A percentile compares a stretch with the other conserved stretches of the same genome.
Evolutionary conservation across 106 monocot species (phyloP).

Genomic region (Dendrobium officinale): DNA sequence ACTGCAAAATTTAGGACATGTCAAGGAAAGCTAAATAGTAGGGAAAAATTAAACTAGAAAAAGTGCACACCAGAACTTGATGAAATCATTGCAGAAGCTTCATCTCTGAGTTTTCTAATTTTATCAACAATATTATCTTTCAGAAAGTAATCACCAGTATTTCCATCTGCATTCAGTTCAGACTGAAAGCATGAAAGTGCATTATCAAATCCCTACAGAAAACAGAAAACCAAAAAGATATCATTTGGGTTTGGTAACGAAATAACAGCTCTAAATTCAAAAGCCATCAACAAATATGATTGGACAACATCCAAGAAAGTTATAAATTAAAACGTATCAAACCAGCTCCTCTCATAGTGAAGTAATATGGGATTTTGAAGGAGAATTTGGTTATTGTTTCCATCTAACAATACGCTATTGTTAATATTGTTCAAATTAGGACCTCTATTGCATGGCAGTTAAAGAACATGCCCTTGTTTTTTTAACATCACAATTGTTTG

Average conservation of each 20-base stretch:
- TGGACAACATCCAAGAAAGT: background rate
- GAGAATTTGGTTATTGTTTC: background rate
- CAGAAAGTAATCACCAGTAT: background rate
- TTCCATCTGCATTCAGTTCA: conserved; percentile 7
- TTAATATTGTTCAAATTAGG: background rate
- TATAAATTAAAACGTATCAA: background rate
- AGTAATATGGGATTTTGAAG: background rate
- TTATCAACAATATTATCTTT: conserved; percentile 13
- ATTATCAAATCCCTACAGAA: conserved; percentile 51
- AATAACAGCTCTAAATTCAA: background rate
- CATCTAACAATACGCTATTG: background rate
- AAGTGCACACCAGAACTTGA: conserved; percentile 42
- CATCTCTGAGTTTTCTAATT: conserved; percentile 28
- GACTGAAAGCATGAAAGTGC: conserved; percentile 40
- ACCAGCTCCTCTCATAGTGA: background rate
- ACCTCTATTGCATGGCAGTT: background rate
- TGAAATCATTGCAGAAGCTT: conserved; percentile 28
- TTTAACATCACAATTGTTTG: background rate
- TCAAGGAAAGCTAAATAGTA: background rate
- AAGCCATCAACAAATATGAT: background rate
- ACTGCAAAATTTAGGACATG: background rate
- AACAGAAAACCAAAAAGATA: conserved; percentile 1
- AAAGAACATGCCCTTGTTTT: background rate
- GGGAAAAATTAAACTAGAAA: background rate
- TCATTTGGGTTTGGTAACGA: background rate